phyloP scores from a whole-genome alignment of 352 stramenopile genomes.

The Globisporangium camurandrum region DNA sequence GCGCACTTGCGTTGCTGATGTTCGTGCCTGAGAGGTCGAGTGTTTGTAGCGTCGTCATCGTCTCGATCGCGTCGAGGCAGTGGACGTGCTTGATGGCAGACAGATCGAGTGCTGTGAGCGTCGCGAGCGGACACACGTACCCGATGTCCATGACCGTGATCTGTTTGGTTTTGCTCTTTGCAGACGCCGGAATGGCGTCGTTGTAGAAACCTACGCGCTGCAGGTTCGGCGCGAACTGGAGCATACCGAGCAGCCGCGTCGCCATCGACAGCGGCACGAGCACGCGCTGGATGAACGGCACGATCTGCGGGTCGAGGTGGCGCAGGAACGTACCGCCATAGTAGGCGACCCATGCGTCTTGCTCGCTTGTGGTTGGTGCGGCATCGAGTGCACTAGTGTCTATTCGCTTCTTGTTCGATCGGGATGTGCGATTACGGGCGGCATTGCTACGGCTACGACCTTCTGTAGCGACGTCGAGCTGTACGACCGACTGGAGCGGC shows the following conservation, averaged over 20 bases:
- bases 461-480: not conserved
- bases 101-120: constrained; percentile 19
- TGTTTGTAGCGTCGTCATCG: constrained; percentile 9
- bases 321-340: constrained; percentile 28
- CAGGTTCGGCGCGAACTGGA: constrained; percentile 24
- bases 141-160: constrained; percentile 33
- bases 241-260: constrained; percentile 29
- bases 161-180: constrained; percentile 7
- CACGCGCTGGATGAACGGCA: constrained; percentile 21
- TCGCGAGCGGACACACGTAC: constrained; percentile 22
- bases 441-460: not conserved
- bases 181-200: not conserved
- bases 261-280: constrained; percentile 27
- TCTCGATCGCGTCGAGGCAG: constrained; percentile 8
- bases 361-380: not conserved
- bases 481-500: constrained; percentile 11
- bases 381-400: not conserved
- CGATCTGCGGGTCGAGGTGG: constrained; percentile 19
- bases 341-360: constrained; percentile 13
- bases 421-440: not conserved
- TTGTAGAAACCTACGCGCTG: constrained; percentile 30
- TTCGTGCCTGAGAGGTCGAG: constrained; percentile 30
- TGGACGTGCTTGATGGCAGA: constrained; percentile 9
- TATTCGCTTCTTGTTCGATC: not conserved
- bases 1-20: constrained; percentile 9